These are phyloP conservation scores for Debaryomyces prosopidis DNA, from an alignment of 805 yeast genomes.

Conservation along the genomic window DNA sequence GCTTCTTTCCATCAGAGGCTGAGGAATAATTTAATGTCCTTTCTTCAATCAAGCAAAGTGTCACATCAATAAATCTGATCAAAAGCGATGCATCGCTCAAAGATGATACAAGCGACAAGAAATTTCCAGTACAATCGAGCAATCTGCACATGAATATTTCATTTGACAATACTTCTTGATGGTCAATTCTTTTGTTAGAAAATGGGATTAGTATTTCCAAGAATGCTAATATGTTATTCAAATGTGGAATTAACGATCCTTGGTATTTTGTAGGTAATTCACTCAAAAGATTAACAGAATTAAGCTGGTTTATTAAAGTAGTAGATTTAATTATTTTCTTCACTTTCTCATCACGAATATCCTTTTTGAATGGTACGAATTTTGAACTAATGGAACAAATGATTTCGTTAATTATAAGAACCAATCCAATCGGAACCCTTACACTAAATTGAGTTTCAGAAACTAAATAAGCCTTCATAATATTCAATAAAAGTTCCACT, in stretches of 20 bases:
- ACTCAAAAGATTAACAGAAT: slow-evolving; percentile 46
- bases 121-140: slow-evolving; percentile 24
- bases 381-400: slow-evolving; percentile 55
- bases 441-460: slow-evolving; percentile 57
- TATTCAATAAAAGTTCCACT: slow-evolving; percentile 44
- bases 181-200: slow-evolving; percentile 30
- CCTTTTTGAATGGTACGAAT: slow-evolving; percentile 56
- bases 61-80: slow-evolving; percentile 58
- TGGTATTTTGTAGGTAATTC: slow-evolving; percentile 33
- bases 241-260: slow-evolving; percentile 47
- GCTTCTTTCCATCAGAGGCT: slow-evolving; percentile 1
- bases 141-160: slow-evolving; percentile 43
- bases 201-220: slow-evolving; percentile 64
- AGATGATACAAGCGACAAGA: slow-evolving; percentile 36
- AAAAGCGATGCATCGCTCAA: slow-evolving; percentile 52
- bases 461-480: slow-evolving; percentile 40
- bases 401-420: slow-evolving; percentile 54
- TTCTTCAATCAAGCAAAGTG: slow-evolving; percentile 45
- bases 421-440: slow-evolving; percentile 62
- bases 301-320: slow-evolving; percentile 43
- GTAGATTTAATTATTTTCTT: slow-evolving; percentile 45
- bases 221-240: slow-evolving; percentile 49
- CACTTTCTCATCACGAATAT: slow-evolving; percentile 55
- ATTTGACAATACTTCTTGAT: slow-evolving; percentile 32
- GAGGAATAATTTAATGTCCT: slow-evolving; percentile 14